Conservation (phyloP, 1,284 basidiomycete genomes). For the Rhodotorula sp. region DNA sequence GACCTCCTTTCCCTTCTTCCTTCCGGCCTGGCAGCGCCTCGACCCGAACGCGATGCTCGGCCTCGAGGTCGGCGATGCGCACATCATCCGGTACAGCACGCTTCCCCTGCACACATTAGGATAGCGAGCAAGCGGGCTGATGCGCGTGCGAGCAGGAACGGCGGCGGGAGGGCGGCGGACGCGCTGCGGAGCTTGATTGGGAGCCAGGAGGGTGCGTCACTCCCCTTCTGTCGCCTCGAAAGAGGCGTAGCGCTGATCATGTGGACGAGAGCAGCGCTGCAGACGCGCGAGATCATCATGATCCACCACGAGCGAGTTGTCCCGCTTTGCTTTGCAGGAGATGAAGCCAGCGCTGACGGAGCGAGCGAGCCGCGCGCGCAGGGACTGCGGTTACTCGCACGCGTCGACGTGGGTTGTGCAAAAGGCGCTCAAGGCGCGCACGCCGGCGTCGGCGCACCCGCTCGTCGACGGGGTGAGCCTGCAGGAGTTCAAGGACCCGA, state of each 20-base stretch:
- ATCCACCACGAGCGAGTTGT: constrained; percentile 20
- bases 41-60: constrained; percentile 23
- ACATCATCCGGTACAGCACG: constrained; percentile 21
- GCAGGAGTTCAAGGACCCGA: constrained; percentile 17
- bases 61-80: constrained; percentile 24
- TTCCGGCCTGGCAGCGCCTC: neutral
- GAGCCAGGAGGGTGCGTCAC: constrained; percentile 5
- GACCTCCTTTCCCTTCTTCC: neutral
- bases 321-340: accelerated
- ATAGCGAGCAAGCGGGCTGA: neutral
- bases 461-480: constrained; percentile 8
- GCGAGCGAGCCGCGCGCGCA: neutral
- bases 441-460: constrained; percentile 3
- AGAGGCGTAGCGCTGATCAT: neutral
- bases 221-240: neutral
- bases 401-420: constrained; percentile 19
- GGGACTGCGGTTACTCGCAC: constrained; percentile 24
- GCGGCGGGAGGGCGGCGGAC: constrained; percentile 15
- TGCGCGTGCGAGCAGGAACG: constrained; percentile 8
- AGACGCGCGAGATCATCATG: constrained; percentile 16
- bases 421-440: constrained; percentile 12
- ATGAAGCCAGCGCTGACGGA: neutral
- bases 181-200: constrained; percentile 22
- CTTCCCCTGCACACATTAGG: neutral
- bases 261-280: neutral